Evolutionary conservation across 768 basidiomycete species (phyloP).

Genomic region (Filobasidium wieringae): DNA sequence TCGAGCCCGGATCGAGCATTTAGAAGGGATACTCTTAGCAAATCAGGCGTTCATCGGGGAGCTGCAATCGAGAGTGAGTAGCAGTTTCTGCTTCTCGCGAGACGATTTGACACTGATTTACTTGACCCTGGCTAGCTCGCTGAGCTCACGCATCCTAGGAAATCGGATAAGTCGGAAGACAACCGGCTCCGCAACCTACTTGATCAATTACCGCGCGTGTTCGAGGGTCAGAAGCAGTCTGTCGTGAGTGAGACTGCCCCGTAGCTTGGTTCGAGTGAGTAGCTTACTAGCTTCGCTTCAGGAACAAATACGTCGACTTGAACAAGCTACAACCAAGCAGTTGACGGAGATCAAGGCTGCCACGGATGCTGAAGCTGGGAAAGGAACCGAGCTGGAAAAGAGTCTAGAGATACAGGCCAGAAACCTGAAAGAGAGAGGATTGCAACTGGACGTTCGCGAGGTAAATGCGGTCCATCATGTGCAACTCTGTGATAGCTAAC

Average conservation of each 20-base stretch:
- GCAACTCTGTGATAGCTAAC: not conserved
- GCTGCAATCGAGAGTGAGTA: not conserved
- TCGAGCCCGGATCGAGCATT: not conserved
- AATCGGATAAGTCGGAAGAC: not conserved
- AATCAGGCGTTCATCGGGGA: not conserved
- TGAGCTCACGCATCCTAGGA: not conserved
- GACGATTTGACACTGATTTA: not conserved
- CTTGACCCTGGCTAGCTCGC: not conserved
- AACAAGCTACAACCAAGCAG: not conserved
- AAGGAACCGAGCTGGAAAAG: not conserved
- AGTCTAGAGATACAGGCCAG: not conserved
- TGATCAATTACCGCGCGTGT: not conserved
- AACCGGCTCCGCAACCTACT: not conserved
- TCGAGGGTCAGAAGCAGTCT: not conserved
- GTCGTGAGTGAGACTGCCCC: not conserved
- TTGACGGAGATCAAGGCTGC: not conserved
- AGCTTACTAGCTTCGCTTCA: no score
- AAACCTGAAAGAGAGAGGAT: not conserved
- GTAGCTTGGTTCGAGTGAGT: no score
- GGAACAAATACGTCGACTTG: not conserved
- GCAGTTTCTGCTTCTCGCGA: no score
- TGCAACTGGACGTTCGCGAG: not conserved
- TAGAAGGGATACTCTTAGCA: not conserved
- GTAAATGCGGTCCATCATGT: not conserved
- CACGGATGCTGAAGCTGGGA: not conserved